Evolutionary conservation across 768 basidiomycete genomes (phyloP).

Genomic region (Tylopilus intermedius): DNA sequence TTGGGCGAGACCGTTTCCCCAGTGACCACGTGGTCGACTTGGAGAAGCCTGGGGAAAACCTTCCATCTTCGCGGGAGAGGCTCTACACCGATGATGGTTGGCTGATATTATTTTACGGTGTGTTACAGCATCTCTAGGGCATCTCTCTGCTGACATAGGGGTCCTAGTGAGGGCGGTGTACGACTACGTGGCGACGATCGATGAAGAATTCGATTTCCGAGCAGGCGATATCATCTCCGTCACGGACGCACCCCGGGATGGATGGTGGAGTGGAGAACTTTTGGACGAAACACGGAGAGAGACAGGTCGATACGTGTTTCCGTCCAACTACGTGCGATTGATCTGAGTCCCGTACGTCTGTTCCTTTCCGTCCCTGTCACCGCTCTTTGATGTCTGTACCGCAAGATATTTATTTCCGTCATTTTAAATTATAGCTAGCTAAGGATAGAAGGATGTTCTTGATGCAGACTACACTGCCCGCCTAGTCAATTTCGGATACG

Average conservation of each 20-base stretch:
- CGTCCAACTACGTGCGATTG: conserved; percentile 82
- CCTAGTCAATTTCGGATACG: too few relatives aligned
- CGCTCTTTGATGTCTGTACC: not conserved
- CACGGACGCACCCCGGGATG: conserved; percentile 89
- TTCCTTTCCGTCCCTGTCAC: not conserved
- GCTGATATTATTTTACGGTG: not conserved
- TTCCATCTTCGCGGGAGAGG: not conserved
- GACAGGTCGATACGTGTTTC: conserved; percentile 73
- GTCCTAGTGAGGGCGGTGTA: conserved; percentile 41
- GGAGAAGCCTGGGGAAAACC: not conserved
- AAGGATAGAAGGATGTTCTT: too few relatives aligned
- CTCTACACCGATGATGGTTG: not conserved
- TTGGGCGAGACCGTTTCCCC: not conserved
- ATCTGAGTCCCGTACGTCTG: conserved; percentile 21
- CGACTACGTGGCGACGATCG: conserved; percentile 77
- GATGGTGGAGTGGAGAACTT: conserved; percentile 94
- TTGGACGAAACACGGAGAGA: conserved; percentile 69
- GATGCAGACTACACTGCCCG: too few relatives aligned
- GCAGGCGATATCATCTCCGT: conserved; percentile 94
- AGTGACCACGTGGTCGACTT: not conserved
- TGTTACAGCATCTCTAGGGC: not conserved
- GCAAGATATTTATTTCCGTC: not conserved
- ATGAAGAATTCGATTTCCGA: conserved; percentile 96
- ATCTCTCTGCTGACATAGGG: not conserved
- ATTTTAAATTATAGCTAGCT: too few relatives aligned